Conservation (phyloP, 768 basidiomycete species). For the Cytidiella melzeri region DNA sequence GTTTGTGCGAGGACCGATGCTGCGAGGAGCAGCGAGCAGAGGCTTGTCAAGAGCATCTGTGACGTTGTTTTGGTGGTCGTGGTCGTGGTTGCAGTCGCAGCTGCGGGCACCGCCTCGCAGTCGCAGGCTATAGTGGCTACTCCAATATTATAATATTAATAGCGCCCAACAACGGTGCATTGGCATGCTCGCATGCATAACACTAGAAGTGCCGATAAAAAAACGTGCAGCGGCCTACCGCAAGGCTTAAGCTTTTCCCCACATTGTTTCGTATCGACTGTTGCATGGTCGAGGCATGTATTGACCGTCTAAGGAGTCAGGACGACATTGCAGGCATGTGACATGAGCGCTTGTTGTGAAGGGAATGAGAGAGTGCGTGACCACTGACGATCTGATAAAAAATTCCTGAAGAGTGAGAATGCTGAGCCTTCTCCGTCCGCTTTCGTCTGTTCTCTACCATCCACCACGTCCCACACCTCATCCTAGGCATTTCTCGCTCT, state of each 20-base stretch:
- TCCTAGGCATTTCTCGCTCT: slow-evolving; percentile 8
- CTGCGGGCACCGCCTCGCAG: background rate
- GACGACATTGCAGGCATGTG: no score
- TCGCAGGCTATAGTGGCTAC: no score
- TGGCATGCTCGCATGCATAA: no score
- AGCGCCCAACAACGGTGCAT: no score
- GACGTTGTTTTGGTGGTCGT: slow-evolving; percentile 5
- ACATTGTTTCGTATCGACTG: no score
- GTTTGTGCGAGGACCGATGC: slow-evolving; percentile 34
- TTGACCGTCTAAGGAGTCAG: no score
- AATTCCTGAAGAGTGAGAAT: background rate
- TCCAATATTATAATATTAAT: no score
- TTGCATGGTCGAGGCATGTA: no score
- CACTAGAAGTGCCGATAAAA: no score
- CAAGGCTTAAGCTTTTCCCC: no score
- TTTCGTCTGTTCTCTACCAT: slow-evolving; percentile 1
- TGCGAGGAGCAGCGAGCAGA: slow-evolving; percentile 10
- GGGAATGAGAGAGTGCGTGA: background rate
- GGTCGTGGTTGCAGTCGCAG: background rate
- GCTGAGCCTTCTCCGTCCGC: slow-evolving; percentile 2
- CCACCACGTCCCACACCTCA: slow-evolving; percentile 4
- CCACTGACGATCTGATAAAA: slow-evolving; percentile 7
- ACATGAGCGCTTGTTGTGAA: background rate
- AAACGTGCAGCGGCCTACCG: no score
- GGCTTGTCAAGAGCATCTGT: slow-evolving; percentile 14